phyloP scores from a whole-genome alignment of 192 early-diverging fungal species.

The Rhizophagus clarus region DNA sequence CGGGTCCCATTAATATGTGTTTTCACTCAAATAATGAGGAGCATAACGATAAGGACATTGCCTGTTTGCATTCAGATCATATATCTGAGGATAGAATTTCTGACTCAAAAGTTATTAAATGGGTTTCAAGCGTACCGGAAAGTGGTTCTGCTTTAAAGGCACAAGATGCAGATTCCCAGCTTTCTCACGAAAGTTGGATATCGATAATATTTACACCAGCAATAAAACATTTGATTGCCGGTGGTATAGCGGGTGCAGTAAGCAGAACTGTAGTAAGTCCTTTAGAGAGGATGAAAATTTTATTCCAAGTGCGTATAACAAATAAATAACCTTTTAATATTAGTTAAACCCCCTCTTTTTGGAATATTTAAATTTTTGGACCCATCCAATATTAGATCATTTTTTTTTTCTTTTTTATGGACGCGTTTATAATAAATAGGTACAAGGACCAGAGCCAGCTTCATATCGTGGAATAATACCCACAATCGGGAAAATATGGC shows the following conservation, averaged over 20 bases:
- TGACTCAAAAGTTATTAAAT: not conserved
- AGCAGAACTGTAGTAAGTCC: conserved; percentile 81
- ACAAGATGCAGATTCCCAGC: not conserved
- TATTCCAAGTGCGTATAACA: conserved; percentile 72
- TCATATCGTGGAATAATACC: conserved; percentile 69
- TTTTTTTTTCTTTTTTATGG: not conserved
- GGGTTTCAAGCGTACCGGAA: conserved; percentile 7
- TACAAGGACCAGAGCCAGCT: conserved; percentile 62
- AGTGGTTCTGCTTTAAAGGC: not conserved
- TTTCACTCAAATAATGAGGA: not conserved
- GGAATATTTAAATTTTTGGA: not conserved
- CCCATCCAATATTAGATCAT: not conserved
- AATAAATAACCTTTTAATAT: no score
- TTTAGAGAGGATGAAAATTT: conserved; percentile 82
- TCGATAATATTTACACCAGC: conserved; percentile 47
- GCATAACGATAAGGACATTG: not conserved
- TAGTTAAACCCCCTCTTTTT: no score
- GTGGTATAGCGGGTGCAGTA: conserved; percentile 76
- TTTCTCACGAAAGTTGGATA: not conserved
- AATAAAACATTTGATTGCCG: conserved; percentile 75
- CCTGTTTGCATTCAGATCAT: not conserved
- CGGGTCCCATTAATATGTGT: not conserved
- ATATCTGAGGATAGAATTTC: not conserved
- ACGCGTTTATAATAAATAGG: conserved; percentile 18
- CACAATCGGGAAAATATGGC: conserved; percentile 79